These are phyloP conservation scores for Vaccinium macrocarpon DNA, from an alignment of 148 eudicot genomes.

Conservation along the genomic window DNA sequence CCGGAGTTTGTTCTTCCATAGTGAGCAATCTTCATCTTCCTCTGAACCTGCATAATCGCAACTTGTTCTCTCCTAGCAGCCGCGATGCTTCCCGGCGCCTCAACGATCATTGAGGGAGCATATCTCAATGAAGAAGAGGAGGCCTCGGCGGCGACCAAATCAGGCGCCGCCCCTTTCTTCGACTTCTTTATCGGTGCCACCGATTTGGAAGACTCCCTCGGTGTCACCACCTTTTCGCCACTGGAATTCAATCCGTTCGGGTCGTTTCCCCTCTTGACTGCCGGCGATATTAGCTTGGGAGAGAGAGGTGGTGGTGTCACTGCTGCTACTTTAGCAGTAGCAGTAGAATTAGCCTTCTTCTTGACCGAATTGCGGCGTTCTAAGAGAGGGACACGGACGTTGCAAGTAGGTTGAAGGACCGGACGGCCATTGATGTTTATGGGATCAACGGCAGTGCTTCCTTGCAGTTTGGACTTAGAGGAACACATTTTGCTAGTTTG, in stretches of 20 bases:
- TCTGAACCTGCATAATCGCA: conserved; percentile 52
- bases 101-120: conserved; percentile 28
- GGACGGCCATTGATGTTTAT: conserved; percentile 58
- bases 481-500: conserved; percentile 33
- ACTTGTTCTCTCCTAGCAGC: conserved; percentile 61
- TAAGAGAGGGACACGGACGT: conserved; percentile 30
- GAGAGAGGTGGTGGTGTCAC: conserved; percentile 35
- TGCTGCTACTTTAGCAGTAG: conserved; percentile 14
- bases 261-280: conserved; percentile 25
- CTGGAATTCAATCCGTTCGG: conserved; percentile 28
- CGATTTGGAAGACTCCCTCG: conserved; percentile 6
- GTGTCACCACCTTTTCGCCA: conserved; percentile 19
- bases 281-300: conserved; percentile 40
- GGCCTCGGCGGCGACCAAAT: not conserved
- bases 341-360: conserved; percentile 8
- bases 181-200: conserved; percentile 23
- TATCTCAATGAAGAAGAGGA: conserved; percentile 12
- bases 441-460: conserved; percentile 11
- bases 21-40: conserved; percentile 66
- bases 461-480: conserved; percentile 31
- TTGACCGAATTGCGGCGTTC: conserved; percentile 43
- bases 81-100: conserved; percentile 60
- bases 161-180: conserved; percentile 15
- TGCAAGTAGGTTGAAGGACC: conserved; percentile 51
- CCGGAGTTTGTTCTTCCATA: conserved; percentile 53